phyloP scores from a whole-genome alignment of 768 basidiomycete species.

The Phaffia australis region DNA sequence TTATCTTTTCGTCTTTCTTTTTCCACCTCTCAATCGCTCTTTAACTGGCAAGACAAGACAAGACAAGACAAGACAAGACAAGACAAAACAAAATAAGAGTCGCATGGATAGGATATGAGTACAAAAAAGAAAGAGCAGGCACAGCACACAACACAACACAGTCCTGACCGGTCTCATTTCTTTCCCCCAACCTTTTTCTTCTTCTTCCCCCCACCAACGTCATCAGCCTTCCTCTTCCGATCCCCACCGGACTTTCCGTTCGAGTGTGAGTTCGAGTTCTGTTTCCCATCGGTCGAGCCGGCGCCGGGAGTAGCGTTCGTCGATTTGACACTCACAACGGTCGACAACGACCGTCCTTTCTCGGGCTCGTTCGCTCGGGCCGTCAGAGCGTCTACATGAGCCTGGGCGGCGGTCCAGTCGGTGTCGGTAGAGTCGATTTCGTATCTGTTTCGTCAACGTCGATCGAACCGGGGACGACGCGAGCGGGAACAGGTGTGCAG shows the following conservation, averaged over 20 bases:
- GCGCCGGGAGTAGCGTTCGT: background rate
- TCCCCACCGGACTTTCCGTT: constrained; percentile 44
- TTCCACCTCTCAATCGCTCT: background rate
- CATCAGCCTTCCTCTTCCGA: constrained; percentile 47
- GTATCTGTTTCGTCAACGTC: constrained; percentile 33
- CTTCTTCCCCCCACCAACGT: constrained; percentile 26
- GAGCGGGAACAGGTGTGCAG: background rate
- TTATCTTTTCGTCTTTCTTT: too few relatives aligned
- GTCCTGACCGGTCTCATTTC: constrained; percentile 27
- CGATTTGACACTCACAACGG: constrained; percentile 63
- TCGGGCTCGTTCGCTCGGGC: constrained; percentile 35
- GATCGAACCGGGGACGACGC: background rate
- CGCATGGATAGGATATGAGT: constrained; percentile 13
- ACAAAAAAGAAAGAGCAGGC: background rate
- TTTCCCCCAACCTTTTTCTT: constrained; percentile 26
- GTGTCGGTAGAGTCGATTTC: constrained; percentile 55
- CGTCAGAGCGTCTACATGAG: constrained; percentile 52
- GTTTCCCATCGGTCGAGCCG: constrained; percentile 18
- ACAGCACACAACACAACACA: constrained; percentile 14
- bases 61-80: background rate
- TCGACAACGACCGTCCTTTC: constrained; percentile 45
- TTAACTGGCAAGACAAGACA: background rate
- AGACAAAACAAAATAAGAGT: constrained; percentile 2
- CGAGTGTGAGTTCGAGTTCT: constrained; percentile 18
- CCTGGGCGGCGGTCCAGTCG: constrained; percentile 68